Percentiles rank a stretch among this genome's conserved stretches.
phyloP scores from a whole-genome alignment of 768 basidiomycete species.

The Auricularia cornea region DNA sequence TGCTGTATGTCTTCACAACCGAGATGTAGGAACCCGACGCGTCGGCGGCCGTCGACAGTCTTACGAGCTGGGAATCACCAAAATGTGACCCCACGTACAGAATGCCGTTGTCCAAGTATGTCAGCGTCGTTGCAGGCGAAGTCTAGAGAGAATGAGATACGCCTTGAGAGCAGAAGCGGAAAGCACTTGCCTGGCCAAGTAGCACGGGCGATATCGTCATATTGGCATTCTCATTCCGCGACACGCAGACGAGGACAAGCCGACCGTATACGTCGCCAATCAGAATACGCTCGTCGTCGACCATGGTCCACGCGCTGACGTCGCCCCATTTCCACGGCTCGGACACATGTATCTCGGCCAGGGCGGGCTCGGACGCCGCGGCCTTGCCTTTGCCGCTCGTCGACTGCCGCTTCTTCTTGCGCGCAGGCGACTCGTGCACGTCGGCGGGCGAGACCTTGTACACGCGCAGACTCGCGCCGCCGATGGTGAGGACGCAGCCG shows the following conservation, averaged over 20 bases:
- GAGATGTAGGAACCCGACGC: slow-evolving; percentile 37
- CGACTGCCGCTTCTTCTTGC: not conserved
- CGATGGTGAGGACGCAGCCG: slow-evolving; percentile 17
- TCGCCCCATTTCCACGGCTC: slow-evolving; percentile 1
- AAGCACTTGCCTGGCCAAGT: slow-evolving; percentile 42
- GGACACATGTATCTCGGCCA: not conserved
- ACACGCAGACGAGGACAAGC: slow-evolving; percentile 54
- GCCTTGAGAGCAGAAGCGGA: not conserved
- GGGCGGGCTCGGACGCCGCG: not conserved
- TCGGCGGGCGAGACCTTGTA: not conserved
- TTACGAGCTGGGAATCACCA: slow-evolving; percentile 72
- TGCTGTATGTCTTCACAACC: slow-evolving; percentile 57
- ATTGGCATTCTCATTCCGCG: slow-evolving; percentile 21
- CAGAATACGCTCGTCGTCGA: slow-evolving; percentile 40
- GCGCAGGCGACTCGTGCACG: not conserved
- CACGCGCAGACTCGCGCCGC: not conserved
- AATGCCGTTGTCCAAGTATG: slow-evolving; percentile 60
- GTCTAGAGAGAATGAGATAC: slow-evolving; percentile 31
- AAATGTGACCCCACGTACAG: slow-evolving; percentile 75
- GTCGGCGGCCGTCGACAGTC: slow-evolving; percentile 39
- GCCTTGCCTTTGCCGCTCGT: slow-evolving; percentile 49
- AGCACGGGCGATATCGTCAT: slow-evolving; percentile 44
- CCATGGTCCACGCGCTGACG: slow-evolving; percentile 28
- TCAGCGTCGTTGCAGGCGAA: slow-evolving; percentile 61
- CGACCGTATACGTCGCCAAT: slow-evolving; percentile 67